Base-by-base conservation (phyloP, 78 protist species). In the Dictyostelium purpureum region DNA sequence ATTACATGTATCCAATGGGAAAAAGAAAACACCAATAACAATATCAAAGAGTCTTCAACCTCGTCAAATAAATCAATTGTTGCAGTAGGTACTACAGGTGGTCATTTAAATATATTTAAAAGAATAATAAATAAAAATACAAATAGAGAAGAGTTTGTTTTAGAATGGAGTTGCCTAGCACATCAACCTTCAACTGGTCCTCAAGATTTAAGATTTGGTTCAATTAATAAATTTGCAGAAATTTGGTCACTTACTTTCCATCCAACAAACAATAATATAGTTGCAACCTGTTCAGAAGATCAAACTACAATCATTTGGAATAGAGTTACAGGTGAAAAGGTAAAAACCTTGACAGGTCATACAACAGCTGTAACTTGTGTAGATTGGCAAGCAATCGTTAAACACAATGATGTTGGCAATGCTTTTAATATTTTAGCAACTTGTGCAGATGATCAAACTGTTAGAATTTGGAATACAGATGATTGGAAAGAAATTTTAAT, bases 381-480 rank as follows among this genome's bases (percentile, higher is more conserved):
- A 2, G 92, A 85, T 59, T 85, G 92, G 92, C 6, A 43, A 21
- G 33, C n/a, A 4, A 16, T 10, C 6, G 6, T 10, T 6, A 19
- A 47, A 4, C 6, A 33, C 2, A 35, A 19, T 52, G 28, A 52
- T 21, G 21, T 21, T 21, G 14, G 21, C 1, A 19, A 52, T 2
- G 14, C 5, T 21, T 14, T 18, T 21, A 51, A 7, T 19, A 52
- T 73, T 21, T 59, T 85, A 33, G 76, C 92, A 19, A 85, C 75
- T 16, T 85, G 92, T 74, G 92, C 92, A 18, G 92, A 85, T 73
- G 92, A 85, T 57, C 77, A 85, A 57, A 85, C 82, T 5, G 56
- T 85, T 21, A 57, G 92, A 59, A 24, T 85, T 16, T 85, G 92
- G 92, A 35, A 70, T 21, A 85, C 85, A n/a, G 33, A 16, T 26